Percentiles rank a stretch among this genome's conserved stretches.
phyloP scores from a whole-genome alignment of 192 early-diverging fungal genomes.

The Pilaira anomala region DNA sequence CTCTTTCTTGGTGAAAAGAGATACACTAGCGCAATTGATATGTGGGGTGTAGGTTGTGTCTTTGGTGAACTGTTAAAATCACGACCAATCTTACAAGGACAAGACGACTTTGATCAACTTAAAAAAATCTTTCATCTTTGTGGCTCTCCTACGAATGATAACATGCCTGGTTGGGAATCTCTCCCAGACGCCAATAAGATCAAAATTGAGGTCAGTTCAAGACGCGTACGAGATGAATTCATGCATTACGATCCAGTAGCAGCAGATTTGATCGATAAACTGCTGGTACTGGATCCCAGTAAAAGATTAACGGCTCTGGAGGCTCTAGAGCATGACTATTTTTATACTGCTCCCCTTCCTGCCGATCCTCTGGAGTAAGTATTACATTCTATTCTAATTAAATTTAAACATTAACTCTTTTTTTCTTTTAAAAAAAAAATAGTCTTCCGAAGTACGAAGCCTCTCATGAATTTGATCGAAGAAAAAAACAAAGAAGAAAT shows the following conservation, averaged over 20 bases:
- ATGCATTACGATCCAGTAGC: constrained; percentile 53
- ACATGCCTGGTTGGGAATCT: constrained; percentile 73
- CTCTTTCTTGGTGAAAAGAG: constrained; percentile 79
- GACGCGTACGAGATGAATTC: constrained; percentile 63
- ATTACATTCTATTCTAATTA: background rate
- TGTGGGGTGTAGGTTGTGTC: constrained; percentile 99
- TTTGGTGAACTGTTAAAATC: constrained; percentile 92
- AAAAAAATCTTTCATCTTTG: constrained; percentile 86
- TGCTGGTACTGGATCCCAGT: constrained; percentile 76
- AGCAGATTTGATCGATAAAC: constrained; percentile 72
- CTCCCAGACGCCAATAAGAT: constrained; percentile 56
- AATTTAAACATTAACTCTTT: background rate
- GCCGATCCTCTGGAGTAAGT: constrained; percentile 63
- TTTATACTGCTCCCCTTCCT: constrained; percentile 69
- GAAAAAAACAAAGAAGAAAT: constrained; percentile 13
- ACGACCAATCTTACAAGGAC: constrained; percentile 80
- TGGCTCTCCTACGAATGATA: constrained; percentile 79
- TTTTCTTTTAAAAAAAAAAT: background rate
- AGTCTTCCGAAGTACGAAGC: constrained; percentile 72
- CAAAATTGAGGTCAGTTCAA: constrained; percentile 48
- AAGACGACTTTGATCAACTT: constrained; percentile 80
- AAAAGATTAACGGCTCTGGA: constrained; percentile 67
- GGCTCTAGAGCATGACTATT: constrained; percentile 81
- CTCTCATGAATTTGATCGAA: constrained; percentile 76
- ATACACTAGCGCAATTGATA: constrained; percentile 89